phyloP scores from a whole-genome alignment of 495 filamentous ascomycete genomes.

The Glutinoglossum americanum region DNA sequence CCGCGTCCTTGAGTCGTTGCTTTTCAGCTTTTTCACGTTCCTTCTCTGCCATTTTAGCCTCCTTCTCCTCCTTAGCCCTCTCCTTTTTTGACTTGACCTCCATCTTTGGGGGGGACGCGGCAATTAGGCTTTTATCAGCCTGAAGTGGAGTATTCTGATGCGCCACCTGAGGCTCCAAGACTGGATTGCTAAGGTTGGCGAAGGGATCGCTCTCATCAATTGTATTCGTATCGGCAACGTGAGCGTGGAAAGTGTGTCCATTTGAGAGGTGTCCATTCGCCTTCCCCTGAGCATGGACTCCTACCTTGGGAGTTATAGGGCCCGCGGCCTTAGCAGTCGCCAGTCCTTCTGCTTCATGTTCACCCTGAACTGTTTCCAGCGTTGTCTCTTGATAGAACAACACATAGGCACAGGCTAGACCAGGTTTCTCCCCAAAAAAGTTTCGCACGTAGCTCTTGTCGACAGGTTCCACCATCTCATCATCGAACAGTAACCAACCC shows the following conservation, averaged over 20 bases:
- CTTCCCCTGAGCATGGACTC: neutral
- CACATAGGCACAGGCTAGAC: slow-evolving; percentile 86
- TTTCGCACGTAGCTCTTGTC: slow-evolving; percentile 93
- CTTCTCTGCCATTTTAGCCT: slow-evolving; percentile 37
- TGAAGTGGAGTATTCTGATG: slow-evolving; percentile 1
- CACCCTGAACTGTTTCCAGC: slow-evolving; percentile 60
- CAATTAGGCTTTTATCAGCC: neutral
- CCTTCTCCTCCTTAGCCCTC: slow-evolving; percentile 36
- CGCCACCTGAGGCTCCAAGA: slow-evolving; percentile 33
- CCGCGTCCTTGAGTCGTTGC: slow-evolving; percentile 40
- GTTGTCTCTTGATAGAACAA: slow-evolving; percentile 97
- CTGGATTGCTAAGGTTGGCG: slow-evolving; percentile 32
- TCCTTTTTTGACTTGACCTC: slow-evolving; percentile 18
- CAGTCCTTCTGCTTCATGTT: slow-evolving; percentile 62
- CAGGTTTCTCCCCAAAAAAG: slow-evolving; percentile 87
- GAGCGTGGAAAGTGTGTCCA: slow-evolving; percentile 18
- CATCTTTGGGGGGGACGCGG: neutral
- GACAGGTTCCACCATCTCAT: slow-evolving; percentile 95
- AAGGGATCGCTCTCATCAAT: slow-evolving; percentile 31
- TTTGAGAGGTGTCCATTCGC: slow-evolving; percentile 3
- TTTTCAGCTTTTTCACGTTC: slow-evolving; percentile 42
- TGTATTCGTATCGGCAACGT: slow-evolving; percentile 22
- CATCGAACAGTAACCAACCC: slow-evolving; percentile 91
- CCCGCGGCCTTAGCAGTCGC: slow-evolving; percentile 36
- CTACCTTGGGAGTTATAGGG: slow-evolving; percentile 26